A percentile compares a stretch with the other conserved stretches of the same genome.
phyloP scores from a whole-genome alignment of 306 rosid species.

The Malus fusca region DNA sequence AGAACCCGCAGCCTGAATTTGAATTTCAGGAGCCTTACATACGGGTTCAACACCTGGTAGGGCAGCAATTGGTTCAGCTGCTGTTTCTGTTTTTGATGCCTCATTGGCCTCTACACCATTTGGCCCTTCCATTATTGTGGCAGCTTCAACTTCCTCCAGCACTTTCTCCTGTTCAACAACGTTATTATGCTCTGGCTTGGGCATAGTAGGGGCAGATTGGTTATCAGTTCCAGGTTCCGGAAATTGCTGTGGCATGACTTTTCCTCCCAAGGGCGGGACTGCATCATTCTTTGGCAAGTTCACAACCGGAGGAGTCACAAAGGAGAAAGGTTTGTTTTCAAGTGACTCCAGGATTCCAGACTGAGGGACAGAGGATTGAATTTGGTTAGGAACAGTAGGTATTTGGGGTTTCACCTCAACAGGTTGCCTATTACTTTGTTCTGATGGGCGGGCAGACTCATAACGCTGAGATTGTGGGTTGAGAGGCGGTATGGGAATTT shows the following conservation, averaged over 20 bases:
- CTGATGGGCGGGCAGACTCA: conserved; percentile 18
- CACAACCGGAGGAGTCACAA: not conserved
- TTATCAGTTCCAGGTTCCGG: conserved; percentile 14
- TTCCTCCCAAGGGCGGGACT: conserved; percentile 14
- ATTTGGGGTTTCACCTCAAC: conserved; percentile 13
- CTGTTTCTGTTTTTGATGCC: conserved; percentile 17
- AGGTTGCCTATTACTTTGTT: conserved; percentile 28
- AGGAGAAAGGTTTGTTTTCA: not conserved
- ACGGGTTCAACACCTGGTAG: conserved; percentile 14
- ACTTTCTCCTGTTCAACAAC: conserved; percentile 20
- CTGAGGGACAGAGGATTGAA: not conserved
- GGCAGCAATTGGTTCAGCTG: conserved; percentile 21
- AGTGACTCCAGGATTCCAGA: not conserved
- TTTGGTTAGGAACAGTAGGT: conserved; percentile 3
- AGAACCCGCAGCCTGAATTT: conserved; percentile 13
- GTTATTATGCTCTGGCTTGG: conserved; percentile 15
- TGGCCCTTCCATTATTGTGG: conserved; percentile 27
- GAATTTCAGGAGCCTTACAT: conserved; percentile 17
- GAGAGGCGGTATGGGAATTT: conserved; percentile 28
- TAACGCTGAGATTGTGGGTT: conserved; percentile 19
- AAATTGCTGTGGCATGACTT: conserved; percentile 14
- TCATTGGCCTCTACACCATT: conserved; percentile 15
- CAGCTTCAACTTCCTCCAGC: conserved; percentile 17
- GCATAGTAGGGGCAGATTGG: conserved; percentile 9
- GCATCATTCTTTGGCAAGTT: conserved; percentile 11